A percentile compares a stretch with the other conserved stretches of the same genome.
These are phyloP conservation scores for Paxillus involutus DNA, from an alignment of 768 basidiomycete species.

Conservation along the genomic window DNA sequence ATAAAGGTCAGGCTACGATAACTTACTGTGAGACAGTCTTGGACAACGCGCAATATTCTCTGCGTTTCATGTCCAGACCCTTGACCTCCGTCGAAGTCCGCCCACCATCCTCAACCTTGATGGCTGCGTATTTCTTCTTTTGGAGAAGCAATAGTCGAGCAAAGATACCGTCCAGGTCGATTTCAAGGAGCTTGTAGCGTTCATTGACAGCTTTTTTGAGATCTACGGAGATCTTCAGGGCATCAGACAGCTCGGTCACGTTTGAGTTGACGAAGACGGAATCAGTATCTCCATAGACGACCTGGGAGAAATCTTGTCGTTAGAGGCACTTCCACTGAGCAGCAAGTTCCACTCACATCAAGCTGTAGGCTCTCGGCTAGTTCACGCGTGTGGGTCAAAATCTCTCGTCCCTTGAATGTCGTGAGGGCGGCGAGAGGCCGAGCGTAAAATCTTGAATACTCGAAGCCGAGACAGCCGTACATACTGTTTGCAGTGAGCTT, in stretches of 20 bases:
- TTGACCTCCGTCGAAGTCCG: constrained; percentile 87
- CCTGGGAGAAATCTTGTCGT: constrained; percentile 45
- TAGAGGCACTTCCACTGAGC: background rate
- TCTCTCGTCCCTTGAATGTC: constrained; percentile 97
- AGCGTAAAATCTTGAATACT: constrained; percentile 95
- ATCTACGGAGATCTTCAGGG: constrained; percentile 84
- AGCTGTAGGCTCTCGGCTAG: constrained; percentile 87
- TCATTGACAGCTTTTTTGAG: constrained; percentile 98
- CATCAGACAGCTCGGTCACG: constrained; percentile 83
- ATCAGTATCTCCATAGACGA: constrained; percentile 98
- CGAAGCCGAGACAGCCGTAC: constrained; percentile 99
- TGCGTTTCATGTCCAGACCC: constrained; percentile 97
- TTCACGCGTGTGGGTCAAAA: constrained; percentile 89
- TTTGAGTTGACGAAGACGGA: constrained; percentile 99
- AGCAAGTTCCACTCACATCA: constrained; percentile 58
- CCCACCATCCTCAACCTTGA: constrained; percentile 87
- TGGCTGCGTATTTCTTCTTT: constrained; percentile 99
- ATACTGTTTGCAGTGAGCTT: constrained; percentile 99
- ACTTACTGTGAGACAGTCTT: constrained; percentile 91
- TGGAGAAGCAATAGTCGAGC: constrained; percentile 89
- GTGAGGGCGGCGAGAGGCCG: constrained; percentile 96
- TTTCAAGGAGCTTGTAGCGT: constrained; percentile 91
- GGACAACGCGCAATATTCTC: constrained; percentile 91
- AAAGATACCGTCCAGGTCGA: constrained; percentile 94
- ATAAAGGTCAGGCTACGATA: background rate